Percentiles rank a stretch among this genome's conserved stretches.
Conservation (phyloP, 2,329 filamentous ascomycete species). For the Pyricularia sp. region DNA sequence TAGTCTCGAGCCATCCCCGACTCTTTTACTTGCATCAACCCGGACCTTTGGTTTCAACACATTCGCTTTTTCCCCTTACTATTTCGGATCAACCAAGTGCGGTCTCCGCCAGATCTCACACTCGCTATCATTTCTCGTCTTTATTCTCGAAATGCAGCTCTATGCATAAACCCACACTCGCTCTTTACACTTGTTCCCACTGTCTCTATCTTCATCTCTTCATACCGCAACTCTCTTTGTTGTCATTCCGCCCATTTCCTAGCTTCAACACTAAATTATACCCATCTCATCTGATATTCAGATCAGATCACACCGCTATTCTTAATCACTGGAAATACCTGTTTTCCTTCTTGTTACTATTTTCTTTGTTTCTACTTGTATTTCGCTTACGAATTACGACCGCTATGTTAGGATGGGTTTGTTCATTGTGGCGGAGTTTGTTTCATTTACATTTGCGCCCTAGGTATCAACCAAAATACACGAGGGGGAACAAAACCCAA, state of each 20-base stretch:
- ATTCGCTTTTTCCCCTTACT: neutral
- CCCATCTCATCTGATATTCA: neutral
- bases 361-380: neutral
- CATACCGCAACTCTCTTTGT: neutral
- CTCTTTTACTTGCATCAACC: neutral
- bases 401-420: constrained; percentile 1
- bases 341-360: neutral
- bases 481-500: neutral
- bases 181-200: neutral
- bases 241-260: neutral
- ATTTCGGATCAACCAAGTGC: neutral
- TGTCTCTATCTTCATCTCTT: neutral
- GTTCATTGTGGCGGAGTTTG: neutral
- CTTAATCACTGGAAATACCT: neutral
- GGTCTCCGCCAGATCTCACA: neutral
- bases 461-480: neutral
- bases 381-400: constrained; percentile 3
- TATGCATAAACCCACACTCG: neutral
- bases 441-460: neutral
- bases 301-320: neutral
- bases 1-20: neutral
- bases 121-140: neutral
- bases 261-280: neutral
- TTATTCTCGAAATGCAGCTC: neutral
- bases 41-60: neutral